Evolutionary conservation across 2,329 filamentous ascomycete genomes (phyloP).

Genomic region (Botrytis galanthina): DNA sequence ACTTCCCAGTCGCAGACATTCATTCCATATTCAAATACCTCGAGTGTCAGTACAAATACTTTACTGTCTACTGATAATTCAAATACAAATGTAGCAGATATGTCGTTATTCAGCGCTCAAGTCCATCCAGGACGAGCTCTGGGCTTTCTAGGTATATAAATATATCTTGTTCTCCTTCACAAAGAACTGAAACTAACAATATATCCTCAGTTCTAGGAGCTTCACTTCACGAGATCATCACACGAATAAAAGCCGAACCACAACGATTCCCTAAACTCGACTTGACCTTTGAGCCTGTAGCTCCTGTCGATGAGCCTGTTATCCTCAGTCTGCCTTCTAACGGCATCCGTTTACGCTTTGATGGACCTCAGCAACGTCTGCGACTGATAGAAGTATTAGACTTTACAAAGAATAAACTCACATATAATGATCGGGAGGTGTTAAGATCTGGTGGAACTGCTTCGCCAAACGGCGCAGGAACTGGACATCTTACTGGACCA

Average conservation of each 20-base stretch:
- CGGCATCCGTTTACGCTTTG: slow-evolving; percentile 86
- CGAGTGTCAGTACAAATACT: neutral
- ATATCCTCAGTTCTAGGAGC: slow-evolving; percentile 70
- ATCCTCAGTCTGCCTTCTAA: slow-evolving; percentile 76
- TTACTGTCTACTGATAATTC: neutral
- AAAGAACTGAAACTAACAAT: slow-evolving; percentile 22
- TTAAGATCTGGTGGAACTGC: slow-evolving; percentile 57
- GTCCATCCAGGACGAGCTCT: slow-evolving; percentile 66
- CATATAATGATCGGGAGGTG: slow-evolving; percentile 79
- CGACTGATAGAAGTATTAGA: slow-evolving; percentile 88
- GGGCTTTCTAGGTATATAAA: slow-evolving; percentile 42
- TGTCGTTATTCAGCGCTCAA: slow-evolving; percentile 56
- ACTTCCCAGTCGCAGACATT: neutral
- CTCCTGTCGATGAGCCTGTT: slow-evolving; percentile 73
- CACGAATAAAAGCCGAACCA: slow-evolving; percentile 83
- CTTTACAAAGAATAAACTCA: slow-evolving; percentile 80
- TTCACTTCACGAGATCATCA: slow-evolving; percentile 86
- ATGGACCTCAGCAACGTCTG: slow-evolving; percentile 87
- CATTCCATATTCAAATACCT: neutral
- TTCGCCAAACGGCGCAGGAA: slow-evolving; percentile 31
- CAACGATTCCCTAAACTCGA: slow-evolving; percentile 80
- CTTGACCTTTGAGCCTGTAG: slow-evolving; percentile 71
- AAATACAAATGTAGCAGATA: slow-evolving; percentile 29
- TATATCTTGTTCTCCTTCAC: neutral
- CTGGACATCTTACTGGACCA: slow-evolving; percentile 55